Conservation (phyloP, 2,329 filamentous ascomycete species). For the Ampelomyces quisqualis region DNA sequence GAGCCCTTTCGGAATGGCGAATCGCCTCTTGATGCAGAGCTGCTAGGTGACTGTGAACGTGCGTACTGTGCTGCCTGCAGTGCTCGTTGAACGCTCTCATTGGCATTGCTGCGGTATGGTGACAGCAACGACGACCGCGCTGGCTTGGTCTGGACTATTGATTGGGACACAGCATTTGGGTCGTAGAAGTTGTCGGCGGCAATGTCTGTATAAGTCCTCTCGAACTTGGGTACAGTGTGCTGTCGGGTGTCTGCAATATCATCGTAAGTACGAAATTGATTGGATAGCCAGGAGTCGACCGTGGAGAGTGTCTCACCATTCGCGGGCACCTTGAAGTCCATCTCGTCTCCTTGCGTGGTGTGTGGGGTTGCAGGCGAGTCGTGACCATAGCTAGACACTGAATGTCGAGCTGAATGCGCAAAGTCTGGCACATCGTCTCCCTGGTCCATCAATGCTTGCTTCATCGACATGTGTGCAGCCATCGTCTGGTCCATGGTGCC, state of each 20-base stretch:
- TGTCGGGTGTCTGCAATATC: slow-evolving; percentile 55
- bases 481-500: slow-evolving; percentile 47
- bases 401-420: slow-evolving; percentile 57
- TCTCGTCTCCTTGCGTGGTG: slow-evolving; percentile 54
- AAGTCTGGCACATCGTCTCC: slow-evolving; percentile 56
- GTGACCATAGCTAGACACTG: slow-evolving; percentile 61
- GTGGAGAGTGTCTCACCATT: slow-evolving; percentile 55
- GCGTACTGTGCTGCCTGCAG: slow-evolving; percentile 77
- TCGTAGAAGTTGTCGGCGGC: slow-evolving; percentile 85
- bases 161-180: slow-evolving; percentile 61
- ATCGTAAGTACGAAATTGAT: slow-evolving; percentile 68
- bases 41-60: slow-evolving; percentile 58
- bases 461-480: slow-evolving; percentile 61
- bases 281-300: slow-evolving; percentile 52
- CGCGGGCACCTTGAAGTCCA: slow-evolving; percentile 54
- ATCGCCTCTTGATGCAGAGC: slow-evolving; percentile 60
- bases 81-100: slow-evolving; percentile 67
- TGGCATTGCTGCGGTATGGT: slow-evolving; percentile 48
- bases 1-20: slow-evolving; percentile 78
- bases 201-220: slow-evolving; percentile 81
- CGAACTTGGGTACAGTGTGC: slow-evolving; percentile 66
- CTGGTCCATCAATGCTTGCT: slow-evolving; percentile 57
- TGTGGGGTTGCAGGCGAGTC: slow-evolving; percentile 64
- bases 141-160: slow-evolving; percentile 49
- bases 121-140: slow-evolving; percentile 52